Evolutionary conservation across 805 yeast genomes (phyloP).

Genomic region (Pichia kluyveri): DNA sequence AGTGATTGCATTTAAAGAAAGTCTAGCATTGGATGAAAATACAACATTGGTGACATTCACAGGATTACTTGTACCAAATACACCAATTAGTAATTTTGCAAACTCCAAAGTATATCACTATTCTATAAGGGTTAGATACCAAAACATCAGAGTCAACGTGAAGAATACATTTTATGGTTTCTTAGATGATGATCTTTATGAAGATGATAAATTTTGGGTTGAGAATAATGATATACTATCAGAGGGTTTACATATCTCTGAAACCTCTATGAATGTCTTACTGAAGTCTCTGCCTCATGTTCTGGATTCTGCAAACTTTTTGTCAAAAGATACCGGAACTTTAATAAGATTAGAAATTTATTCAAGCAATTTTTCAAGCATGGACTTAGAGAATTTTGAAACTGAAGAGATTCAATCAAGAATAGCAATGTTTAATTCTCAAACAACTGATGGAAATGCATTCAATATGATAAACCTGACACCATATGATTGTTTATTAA

Average conservation of each 20-base stretch:
- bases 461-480: conserved; percentile 10
- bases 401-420: conserved; percentile 43
- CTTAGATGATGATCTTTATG: conserved; percentile 18
- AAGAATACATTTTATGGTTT: conserved; percentile 22
- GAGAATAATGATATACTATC: conserved; percentile 3
- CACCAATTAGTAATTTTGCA: conserved; percentile 6
- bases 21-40: not conserved
- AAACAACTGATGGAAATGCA: conserved; percentile 5
- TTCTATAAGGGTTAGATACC: conserved; percentile 21
- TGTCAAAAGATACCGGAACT: conserved; percentile 36
- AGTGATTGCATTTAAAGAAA: not conserved
- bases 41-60: conserved; percentile 6
- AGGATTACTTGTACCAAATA: conserved; percentile 20
- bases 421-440: conserved; percentile 29
- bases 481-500: conserved; percentile 48
- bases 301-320: conserved; percentile 38
- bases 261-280: conserved; percentile 8
- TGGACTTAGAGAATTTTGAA: conserved; percentile 40
- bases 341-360: conserved; percentile 46
- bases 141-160: conserved; percentile 2
- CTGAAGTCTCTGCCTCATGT: conserved; percentile 26
- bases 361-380: conserved; percentile 38
- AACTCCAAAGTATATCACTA: conserved; percentile 20
- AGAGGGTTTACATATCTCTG: conserved; percentile 3
- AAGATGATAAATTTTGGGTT: conserved; percentile 15